Conservation (phyloP, 148 eudicot genomes). For the Suaeda aralocaspica region DNA sequence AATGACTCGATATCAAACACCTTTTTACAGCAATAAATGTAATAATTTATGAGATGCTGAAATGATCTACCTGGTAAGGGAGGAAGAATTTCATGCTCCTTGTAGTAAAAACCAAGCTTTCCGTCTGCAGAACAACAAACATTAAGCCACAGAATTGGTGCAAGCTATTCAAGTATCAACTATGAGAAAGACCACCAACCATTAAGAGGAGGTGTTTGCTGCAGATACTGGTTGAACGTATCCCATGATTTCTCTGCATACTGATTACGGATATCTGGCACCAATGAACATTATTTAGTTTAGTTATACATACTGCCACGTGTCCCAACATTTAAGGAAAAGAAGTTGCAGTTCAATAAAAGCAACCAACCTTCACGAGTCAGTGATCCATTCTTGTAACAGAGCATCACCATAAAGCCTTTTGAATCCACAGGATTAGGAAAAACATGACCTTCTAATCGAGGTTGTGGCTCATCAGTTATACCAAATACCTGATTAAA, state of each 20-base stretch:
- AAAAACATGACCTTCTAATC: constrained; percentile 86
- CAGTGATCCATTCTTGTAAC: constrained; percentile 88
- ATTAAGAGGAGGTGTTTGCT: constrained; percentile 76
- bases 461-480: constrained; percentile 62
- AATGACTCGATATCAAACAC: background rate
- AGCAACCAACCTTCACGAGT: constrained; percentile 73
- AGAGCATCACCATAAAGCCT: constrained; percentile 89
- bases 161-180: constrained; percentile 4
- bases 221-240: constrained; percentile 51
- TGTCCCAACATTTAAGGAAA: background rate
- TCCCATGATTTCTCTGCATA: constrained; percentile 83
- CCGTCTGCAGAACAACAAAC: constrained; percentile 46
- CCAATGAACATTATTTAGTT: background rate
- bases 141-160: background rate
- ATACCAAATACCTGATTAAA: constrained; percentile 75
- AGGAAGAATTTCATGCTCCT: constrained; percentile 89
- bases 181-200: constrained; percentile 38
- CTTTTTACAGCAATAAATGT: background rate
- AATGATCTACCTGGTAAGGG: constrained; percentile 64
- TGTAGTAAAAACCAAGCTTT: constrained; percentile 88
- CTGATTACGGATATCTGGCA: constrained; percentile 65
- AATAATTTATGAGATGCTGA: background rate
- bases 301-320: background rate
- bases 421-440: constrained; percentile 87
- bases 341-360: background rate